Base-by-base conservation (phyloP, 768 basidiomycete species). In the Coprinopsis strossmayeri region DNA sequence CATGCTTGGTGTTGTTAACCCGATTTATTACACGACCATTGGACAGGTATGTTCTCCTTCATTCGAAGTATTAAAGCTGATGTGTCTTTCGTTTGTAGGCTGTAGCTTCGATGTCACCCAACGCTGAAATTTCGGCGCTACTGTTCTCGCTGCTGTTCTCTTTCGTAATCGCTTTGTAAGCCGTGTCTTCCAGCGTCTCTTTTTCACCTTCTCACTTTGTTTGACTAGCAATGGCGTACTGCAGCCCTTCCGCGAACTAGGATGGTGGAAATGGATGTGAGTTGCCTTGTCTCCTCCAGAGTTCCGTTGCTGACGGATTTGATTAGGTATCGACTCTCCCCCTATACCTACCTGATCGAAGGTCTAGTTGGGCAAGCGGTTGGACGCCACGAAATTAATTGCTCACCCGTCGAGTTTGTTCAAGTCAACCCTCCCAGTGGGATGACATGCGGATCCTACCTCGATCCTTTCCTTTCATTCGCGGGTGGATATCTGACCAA, bases 91-190 rank as follows among this genome's bases (percentile, higher is more conserved):
- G 18, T 18, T 38, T 70, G 28, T 76, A 53, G 58, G 76, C 75
- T 3, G 69, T 81, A 9, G 81, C 82, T 0, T 64, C 82, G 2
- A 77, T 81, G 74, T 64, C 76, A n/a, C 77, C 84, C 0, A 77
- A 65, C 27, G 69, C 77, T 1, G 77, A 81, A 59, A 77, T 82
- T 26, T 78, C 80, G 3, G 77, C 74, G 0, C 58, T 84, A 4
- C 44, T 82, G 34, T 82, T 81, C 60, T 73, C 72, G 37, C 70
- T 76, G 34, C 56, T 82, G 12, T 83, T 83, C 59, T 75, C 77
- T 0, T 82, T 84, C 55, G 74, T 82, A 30, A 56, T 84, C 46
- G 77, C 69, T 15, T 84, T 85, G 74, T 78, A 48, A 56, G 76
- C 65, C 10, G 58, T 20, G 25, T 3, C 38, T 35, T 4, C 25